Evolutionary conservation across 2,329 filamentous ascomycete species (phyloP).

Genomic region (Rutstroemia sp.): DNA sequence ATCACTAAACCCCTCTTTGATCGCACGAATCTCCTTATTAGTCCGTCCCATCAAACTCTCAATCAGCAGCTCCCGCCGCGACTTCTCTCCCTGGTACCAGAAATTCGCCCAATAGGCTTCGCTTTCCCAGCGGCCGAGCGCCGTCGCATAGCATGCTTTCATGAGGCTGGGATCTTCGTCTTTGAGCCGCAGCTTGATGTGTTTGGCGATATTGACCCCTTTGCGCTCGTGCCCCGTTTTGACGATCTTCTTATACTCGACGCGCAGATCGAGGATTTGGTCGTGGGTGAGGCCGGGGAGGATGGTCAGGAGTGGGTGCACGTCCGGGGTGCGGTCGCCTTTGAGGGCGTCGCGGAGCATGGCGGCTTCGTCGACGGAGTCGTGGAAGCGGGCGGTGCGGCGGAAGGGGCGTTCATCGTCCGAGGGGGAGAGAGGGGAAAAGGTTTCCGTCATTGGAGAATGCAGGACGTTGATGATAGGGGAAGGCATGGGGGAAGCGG

Average conservation of each 20-base stretch:
- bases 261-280: conserved; percentile 78
- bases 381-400: conserved; percentile 71
- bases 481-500: conserved; percentile 89
- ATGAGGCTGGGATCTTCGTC: conserved; percentile 69
- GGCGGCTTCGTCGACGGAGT: conserved; percentile 71
- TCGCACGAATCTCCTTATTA: conserved; percentile 78
- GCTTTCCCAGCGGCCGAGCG: conserved; percentile 82
- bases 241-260: conserved; percentile 83
- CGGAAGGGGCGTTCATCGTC: conserved; percentile 31
- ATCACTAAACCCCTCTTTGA: conserved; percentile 84
- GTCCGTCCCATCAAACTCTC: conserved; percentile 85
- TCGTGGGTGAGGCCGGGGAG: conserved; percentile 79
- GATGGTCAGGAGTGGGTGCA: conserved; percentile 69
- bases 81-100: conserved; percentile 88
- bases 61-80: conserved; percentile 80
- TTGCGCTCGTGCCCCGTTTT: conserved; percentile 67
- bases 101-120: conserved; percentile 98
- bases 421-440: conserved; percentile 47
- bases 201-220: conserved; percentile 79
- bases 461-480: conserved; percentile 49
- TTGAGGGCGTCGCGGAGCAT: conserved; percentile 66
- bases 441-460: conserved; percentile 39
- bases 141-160: conserved; percentile 86
- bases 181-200: conserved; percentile 71
- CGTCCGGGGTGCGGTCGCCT: conserved; percentile 52